These are phyloP conservation scores for Penicillium sumatraense DNA, from an alignment of 2,329 filamentous ascomycete genomes.

Conservation along the genomic window DNA sequence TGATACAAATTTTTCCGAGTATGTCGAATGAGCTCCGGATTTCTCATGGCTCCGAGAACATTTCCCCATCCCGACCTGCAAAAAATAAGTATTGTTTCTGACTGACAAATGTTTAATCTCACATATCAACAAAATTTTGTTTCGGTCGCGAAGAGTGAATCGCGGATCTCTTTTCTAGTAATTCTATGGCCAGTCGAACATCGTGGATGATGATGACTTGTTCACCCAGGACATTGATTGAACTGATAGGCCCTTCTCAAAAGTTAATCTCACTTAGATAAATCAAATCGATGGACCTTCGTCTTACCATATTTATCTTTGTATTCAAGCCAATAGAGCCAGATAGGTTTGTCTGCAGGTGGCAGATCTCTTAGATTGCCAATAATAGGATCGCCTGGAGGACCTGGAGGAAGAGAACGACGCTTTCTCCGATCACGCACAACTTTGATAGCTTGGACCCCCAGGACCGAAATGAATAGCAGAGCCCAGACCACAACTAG, in stretches of 20 bases:
- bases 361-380: conserved; percentile 57
- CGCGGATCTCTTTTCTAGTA: conserved; percentile 36
- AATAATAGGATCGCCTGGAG: conserved; percentile 51
- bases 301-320: conserved; percentile 42
- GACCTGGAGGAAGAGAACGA: conserved; percentile 51
- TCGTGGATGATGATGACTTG: conserved; percentile 41
- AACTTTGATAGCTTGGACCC: not conserved
- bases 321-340: conserved; percentile 47
- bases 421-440: not conserved
- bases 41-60: conserved; percentile 37
- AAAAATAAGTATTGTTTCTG: not conserved
- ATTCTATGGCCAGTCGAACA: conserved; percentile 28
- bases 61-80: conserved; percentile 43
- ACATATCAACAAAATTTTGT: conserved; percentile 41
- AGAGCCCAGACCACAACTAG: not conserved
- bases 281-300: not conserved
- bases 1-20: conserved; percentile 53
- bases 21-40: conserved; percentile 42
- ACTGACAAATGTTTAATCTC: conserved; percentile 4
- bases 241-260: conserved; percentile 35
- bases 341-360: conserved; percentile 38
- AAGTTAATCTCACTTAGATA: not conserved
- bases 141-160: conserved; percentile 32
- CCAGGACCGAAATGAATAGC: not conserved
- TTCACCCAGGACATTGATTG: conserved; percentile 37